Percentiles rank a stretch among this genome's conserved stretches.
phyloP scores from a whole-genome alignment of 2,329 filamentous ascomycete genomes.

The Fusarium sp. region DNA sequence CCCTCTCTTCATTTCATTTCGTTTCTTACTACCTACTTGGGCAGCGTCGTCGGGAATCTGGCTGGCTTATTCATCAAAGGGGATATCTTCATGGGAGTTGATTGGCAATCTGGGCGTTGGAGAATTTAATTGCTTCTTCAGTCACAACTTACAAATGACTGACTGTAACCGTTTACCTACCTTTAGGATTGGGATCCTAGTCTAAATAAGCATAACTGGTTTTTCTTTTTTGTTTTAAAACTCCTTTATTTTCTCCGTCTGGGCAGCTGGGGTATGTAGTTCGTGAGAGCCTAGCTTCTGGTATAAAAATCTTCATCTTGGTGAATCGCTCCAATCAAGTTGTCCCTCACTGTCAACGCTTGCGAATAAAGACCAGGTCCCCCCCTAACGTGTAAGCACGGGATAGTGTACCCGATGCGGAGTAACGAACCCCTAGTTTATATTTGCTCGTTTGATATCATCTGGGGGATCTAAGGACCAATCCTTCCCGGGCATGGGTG shows the following conservation, averaged over 20 bases:
- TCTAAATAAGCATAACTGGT: conserved; percentile 33
- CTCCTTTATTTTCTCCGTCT: background rate
- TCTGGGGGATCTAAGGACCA: conserved; percentile 21
- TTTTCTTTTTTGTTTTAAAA: conserved; percentile 3
- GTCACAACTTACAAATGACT: conserved; percentile 6
- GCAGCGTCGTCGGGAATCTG: conserved; percentile 18
- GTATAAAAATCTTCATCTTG: conserved; percentile 14
- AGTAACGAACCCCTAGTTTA: conserved; percentile 22
- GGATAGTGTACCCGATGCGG: conserved; percentile 22
- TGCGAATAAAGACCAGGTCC: background rate
- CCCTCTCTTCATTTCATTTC: conserved; percentile 32
- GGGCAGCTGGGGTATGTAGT: conserved; percentile 1
- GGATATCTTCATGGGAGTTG: conserved; percentile 34
- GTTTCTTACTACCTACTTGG: conserved; percentile 16
- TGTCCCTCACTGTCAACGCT: conserved; percentile 10
- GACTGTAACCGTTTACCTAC: conserved; percentile 21
- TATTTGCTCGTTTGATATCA: conserved; percentile 35
- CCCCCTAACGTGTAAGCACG: background rate
- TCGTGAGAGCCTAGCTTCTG: conserved; percentile 8
- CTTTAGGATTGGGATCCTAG: conserved; percentile 23
- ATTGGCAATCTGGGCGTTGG: conserved; percentile 29
- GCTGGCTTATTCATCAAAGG: background rate
- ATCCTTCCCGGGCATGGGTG: conserved; percentile 10
- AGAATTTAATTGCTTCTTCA: conserved; percentile 17
- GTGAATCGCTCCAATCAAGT: conserved; percentile 26